Base-by-base conservation (phyloP, 179 eudicot genomes). In the Beta lomatogona region DNA sequence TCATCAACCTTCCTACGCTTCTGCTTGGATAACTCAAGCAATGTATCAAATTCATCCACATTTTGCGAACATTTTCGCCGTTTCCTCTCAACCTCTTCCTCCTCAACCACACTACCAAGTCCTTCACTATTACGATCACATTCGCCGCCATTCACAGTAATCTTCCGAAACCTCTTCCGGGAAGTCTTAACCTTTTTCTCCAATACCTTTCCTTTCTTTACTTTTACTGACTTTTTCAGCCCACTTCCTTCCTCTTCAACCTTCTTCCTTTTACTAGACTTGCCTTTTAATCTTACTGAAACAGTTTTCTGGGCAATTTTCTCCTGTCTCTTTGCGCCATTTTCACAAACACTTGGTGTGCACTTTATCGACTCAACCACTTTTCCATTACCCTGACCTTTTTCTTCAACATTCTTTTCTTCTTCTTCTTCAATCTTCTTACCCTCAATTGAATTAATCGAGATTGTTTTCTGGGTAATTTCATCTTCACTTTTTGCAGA, bases 291-390 rank as follows among this genome's bases (percentile, higher is more conserved):
- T 31, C 52, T 72, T 1, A 28, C 3, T 0, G 31, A 54, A 0
- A 28, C 12, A 6, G 53, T 5, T 25, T 72, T 54, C 44, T 52
- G 36, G 3, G 76, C 18, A 72, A 31, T 36, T 22, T 19, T 60
- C n/a, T 22, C 22, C 75, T 21, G 11, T 6, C 75, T 21, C 13
- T 28, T 52, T 11, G 19, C 1, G 59, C 57, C 45, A 72, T 72
- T 25, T 72, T 53, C 76, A 53, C 76, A 72, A 53, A 72, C 61
- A 72, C 61, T 18, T 72, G 9, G 60, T 72, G 76, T 53, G 76
- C 76, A 72, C 60, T 72, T 3, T 6, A 22, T 52, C 5, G 18
- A 18, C 4, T 53, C 76, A 72, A 72, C 45, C 36, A 1, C 45
- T 12, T 53, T 53, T 72, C 58, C 76, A 22, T 0, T 6, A 64